These are phyloP conservation scores for Dryas integrifolia DNA, from an alignment of 331 rosid species.

Conservation along the genomic window DNA sequence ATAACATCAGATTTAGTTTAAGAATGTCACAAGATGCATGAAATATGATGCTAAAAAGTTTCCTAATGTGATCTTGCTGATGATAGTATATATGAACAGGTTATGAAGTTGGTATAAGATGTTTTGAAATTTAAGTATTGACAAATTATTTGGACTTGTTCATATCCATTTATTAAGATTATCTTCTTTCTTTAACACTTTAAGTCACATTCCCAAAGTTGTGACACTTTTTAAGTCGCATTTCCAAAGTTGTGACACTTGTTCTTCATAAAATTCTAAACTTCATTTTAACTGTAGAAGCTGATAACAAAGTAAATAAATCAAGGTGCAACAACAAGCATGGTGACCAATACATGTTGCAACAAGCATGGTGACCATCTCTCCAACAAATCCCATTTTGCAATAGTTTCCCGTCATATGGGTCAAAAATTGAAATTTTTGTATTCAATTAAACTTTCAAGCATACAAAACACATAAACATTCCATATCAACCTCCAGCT, in stretches of 20 bases:
- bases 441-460: background rate
- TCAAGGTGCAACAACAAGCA: background rate
- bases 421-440: background rate
- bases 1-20: background rate
- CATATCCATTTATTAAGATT: background rate
- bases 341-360: background rate
- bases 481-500: background rate
- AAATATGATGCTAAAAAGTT: conserved; percentile 2
- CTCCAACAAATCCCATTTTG: background rate
- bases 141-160: no score
- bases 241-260: background rate
- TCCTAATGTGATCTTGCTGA: background rate
- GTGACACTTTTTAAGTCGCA: background rate
- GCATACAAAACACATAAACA: background rate
- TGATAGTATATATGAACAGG: background rate
- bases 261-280: background rate
- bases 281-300: background rate
- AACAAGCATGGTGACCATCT: background rate
- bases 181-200: background rate
- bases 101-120: background rate
- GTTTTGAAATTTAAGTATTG: no score
- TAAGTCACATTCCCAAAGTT: background rate
- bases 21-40: background rate
- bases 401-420: background rate
- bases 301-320: background rate